phyloP scores from a whole-genome alignment of 345 rosid species.

The Salix udensis region DNA sequence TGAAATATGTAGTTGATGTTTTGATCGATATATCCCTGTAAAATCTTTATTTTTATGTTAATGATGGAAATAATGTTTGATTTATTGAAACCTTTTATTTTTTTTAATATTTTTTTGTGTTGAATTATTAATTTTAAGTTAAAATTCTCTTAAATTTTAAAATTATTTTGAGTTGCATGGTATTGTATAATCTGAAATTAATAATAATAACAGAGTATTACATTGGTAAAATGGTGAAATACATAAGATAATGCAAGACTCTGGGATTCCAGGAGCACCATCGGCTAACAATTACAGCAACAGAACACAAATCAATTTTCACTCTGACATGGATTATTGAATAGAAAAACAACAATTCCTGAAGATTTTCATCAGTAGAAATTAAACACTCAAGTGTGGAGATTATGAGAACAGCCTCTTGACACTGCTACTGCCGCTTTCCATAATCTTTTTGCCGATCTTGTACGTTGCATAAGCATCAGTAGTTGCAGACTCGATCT shows the following conservation, averaged over 20 bases:
- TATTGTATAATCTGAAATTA: no score
- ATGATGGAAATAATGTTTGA: no score
- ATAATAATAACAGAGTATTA: no score
- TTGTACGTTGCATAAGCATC: constrained; percentile 32
- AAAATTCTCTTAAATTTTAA: no score
- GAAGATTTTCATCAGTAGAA: not conserved
- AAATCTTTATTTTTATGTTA: no score
- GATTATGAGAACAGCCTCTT: constrained; percentile 21
- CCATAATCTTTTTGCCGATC: constrained; percentile 28
- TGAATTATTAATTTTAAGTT: no score
- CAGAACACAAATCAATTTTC: not conserved
- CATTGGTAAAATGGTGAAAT: not conserved
- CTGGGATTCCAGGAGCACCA: not conserved
- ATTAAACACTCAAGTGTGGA: not conserved
- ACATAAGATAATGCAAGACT: not conserved
- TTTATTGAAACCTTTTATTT: no score
- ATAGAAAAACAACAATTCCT: not conserved
- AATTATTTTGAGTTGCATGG: no score
- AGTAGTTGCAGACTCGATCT: constrained; percentile 23
- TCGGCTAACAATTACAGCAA: not conserved
- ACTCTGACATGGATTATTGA: not conserved
- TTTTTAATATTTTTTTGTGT: no score
- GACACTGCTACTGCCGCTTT: constrained; percentile 20
- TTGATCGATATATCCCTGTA: no score
- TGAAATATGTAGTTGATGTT: no score